Base-by-base conservation (phyloP, 805 yeast genomes). In the Ascoidea rubescens region DNA sequence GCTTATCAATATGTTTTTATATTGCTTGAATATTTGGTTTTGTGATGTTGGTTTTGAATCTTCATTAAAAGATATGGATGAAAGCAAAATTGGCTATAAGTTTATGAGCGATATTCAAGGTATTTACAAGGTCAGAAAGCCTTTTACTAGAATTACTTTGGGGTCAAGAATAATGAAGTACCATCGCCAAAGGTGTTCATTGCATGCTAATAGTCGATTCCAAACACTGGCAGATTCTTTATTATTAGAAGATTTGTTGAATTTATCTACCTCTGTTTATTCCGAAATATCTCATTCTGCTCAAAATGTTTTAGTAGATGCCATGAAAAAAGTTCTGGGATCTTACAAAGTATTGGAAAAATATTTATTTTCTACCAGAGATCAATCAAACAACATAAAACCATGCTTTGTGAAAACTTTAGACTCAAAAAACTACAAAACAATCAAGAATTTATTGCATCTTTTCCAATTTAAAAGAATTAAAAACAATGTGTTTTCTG, bases 1-100 rank as follows among this genome's bases (percentile, higher is more conserved):
- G 10, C 62, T 84, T 5, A 75, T 82, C 61, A 79, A 79, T 55
- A 77, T 79, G 48, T 71, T 83, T 42, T 66, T 88, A 37, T 77
- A 79, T 59, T 80, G 83, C 3, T 62, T 84, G 47, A 79, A 83
- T 55, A 78, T 83, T 5, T 93, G 95, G 87, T 82, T 84, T 58
- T 72, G 84, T 31, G 93, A 88, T 61, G 83, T 84, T 31, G 95
- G 96, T 1, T 74, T 78, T 52, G 95, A 87, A 57, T 69, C 84
- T 10, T 65, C 82, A 0, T 73, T 81, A 50, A 80, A 74, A 46
- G 68, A 74, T 4, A 77, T 80, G 53, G 82, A 79, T 48, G 76
- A 68, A 33, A 64, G 81, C 5, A 68, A 69, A 44, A 70, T 82
- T 42, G 78, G 78, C 48, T 77, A 80, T 54, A 71, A 73, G 0